Evolutionary conservation across 139 green algal genomes (phyloP), one percentile per base, ranked within the genome.

Genomic region (Chlorella ohadii): DNA sequence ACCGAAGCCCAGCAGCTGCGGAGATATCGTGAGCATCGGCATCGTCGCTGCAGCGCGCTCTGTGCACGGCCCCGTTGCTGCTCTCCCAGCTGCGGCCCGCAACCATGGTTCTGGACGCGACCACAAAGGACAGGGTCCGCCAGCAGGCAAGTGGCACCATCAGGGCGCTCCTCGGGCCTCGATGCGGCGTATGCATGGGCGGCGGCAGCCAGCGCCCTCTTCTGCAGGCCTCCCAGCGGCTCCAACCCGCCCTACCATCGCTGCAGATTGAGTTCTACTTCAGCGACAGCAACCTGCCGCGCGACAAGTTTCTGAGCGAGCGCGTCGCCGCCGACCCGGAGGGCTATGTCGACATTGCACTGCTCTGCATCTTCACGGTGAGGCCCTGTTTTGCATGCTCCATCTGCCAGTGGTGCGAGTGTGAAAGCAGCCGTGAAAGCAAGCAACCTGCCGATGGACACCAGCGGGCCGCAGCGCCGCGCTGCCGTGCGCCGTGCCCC

Each of bases 181-280:
- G 51, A 59, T 59, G 51, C 51, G 51, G 51, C 51, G 51, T 57
- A 77, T 85, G 57, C 56, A 72, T 79, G 68, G 36, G 31, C 38
- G 22, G 31, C 34, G 66, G 25, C 41, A 56, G 34, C 39, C 51
- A 47, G 39, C 19, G 38, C 77, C 44, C 9, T 55, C 16, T 23
- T 20, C 31, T 36, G 51, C 28, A 68, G 22, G 22, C 61, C n/a
- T 78, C 23, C 33, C 27, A 61, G 4, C 34, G 63, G 17, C 55
- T 12, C 33, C 33, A 12, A 1, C 25, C 34, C 39, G 0, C 22
- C 66, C 38, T 2, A 38, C 70, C 36, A 9, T 1, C 59, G 12
- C 27, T 36, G 22, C 90, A 98, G 95, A 83, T 98, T 0, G 96
- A 98, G 87, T 98, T 98, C 68, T 98, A 98, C 82, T 98, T 98